Percentiles rank a stretch among this genome's conserved stretches.
These are phyloP conservation scores for Sphagnum tenellum DNA, from an alignment of 225 moss, liverwort and hornwort genomes.

Conservation along the genomic window DNA sequence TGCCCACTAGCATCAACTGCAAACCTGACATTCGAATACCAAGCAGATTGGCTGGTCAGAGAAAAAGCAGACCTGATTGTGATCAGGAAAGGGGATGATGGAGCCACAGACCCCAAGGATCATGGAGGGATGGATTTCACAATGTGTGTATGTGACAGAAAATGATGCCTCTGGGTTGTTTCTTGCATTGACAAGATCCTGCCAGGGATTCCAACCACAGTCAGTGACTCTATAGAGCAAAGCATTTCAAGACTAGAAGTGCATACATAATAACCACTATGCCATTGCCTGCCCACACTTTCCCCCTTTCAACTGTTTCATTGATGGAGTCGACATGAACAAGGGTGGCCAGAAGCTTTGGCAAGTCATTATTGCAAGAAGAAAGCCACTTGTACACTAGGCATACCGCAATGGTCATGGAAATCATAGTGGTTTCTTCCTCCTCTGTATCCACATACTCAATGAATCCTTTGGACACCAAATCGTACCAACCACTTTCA, in stretches of 20 bases:
- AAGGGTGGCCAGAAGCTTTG: no score
- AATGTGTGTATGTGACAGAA: slow-evolving; percentile 95
- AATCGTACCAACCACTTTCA: slow-evolving; percentile 92
- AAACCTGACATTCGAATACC: no score
- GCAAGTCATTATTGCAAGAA: no score
- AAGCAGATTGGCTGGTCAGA: no score
- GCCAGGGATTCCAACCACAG: background rate
- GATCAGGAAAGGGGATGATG: slow-evolving; percentile 99
- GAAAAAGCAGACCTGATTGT: slow-evolving; percentile 58
- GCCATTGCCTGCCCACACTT: no score
- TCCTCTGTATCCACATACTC: slow-evolving; percentile 99
- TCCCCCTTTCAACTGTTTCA: no score
- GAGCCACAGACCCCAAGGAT: slow-evolving; percentile 98
- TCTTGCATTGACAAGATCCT: slow-evolving; percentile 97
- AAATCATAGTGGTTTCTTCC: slow-evolving; percentile 99
- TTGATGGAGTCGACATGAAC: no score
- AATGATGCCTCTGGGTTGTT: slow-evolving; percentile 94
- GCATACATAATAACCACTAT: no score
- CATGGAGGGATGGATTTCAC: slow-evolving; percentile 99
- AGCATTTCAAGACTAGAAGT: background rate
- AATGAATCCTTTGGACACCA: slow-evolving; percentile 90
- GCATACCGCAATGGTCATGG: slow-evolving; percentile 92
- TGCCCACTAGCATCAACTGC: no score
- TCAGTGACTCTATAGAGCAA: background rate
- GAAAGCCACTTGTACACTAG: no score